Conservation (phyloP, 805 yeast genomes). For the Wickerhamiella domercqiae region DNA sequence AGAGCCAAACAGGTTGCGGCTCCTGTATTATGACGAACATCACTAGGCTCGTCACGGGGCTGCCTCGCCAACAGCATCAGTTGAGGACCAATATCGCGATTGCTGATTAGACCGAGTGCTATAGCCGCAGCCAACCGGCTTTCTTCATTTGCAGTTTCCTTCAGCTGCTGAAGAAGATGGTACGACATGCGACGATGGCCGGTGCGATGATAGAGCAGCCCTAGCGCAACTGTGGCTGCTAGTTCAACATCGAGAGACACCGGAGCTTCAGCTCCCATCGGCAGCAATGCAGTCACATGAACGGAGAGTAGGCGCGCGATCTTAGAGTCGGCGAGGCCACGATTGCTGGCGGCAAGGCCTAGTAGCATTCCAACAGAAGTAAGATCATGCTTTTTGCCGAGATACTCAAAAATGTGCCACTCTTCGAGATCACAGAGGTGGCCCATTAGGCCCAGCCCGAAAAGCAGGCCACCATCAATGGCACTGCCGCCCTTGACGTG, state of each 20-base stretch:
- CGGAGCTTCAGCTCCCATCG: conserved; percentile 77
- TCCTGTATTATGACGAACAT: conserved; percentile 27
- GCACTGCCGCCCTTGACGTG: conserved; percentile 28
- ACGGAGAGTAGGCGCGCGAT: conserved; percentile 83
- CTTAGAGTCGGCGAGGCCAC: conserved; percentile 71
- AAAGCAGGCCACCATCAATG: conserved; percentile 87
- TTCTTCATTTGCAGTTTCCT: conserved; percentile 5
- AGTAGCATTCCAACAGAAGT: conserved; percentile 77
- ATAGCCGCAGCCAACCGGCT: conserved; percentile 40
- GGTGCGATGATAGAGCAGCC: conserved; percentile 60
- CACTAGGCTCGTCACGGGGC: conserved; percentile 4
- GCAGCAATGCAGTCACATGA: conserved; percentile 81
- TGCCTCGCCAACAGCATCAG: conserved; percentile 37
- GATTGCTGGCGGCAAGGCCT: conserved; percentile 84
- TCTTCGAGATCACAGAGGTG: conserved; percentile 72
- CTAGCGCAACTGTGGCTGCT: conserved; percentile 84
- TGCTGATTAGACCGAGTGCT: conserved; percentile 67
- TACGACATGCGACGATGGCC: conserved; percentile 81
- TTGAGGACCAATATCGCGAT: conserved; percentile 48
- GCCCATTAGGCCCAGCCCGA: conserved; percentile 86
- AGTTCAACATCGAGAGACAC: conserved; percentile 73
- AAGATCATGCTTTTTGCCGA: conserved; percentile 74
- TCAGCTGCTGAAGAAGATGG: conserved; percentile 52
- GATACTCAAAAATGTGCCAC: conserved; percentile 88
- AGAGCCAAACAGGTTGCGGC: conserved; percentile 56